Percentiles rank a stretch among this genome's conserved stretches.
Conservation (phyloP, 169 alveolate genomes). For the Plasmodium vivax region DNA sequence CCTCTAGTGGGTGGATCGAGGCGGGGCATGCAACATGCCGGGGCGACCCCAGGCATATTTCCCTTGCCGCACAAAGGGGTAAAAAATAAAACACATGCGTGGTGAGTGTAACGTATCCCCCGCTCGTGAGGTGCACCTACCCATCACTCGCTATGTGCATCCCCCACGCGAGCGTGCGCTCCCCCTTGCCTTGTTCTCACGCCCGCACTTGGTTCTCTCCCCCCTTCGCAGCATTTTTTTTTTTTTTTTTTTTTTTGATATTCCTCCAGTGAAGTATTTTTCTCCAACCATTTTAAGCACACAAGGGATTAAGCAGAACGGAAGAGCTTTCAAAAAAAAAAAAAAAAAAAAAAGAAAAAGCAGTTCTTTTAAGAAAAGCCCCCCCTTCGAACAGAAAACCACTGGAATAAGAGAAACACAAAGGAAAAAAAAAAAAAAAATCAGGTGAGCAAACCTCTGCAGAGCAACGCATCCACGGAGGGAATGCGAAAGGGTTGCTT, state of each 20-base stretch:
- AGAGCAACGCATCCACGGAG: background rate
- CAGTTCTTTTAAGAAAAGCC: background rate
- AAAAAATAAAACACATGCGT: background rate
- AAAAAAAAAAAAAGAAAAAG: background rate
- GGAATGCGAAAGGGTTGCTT: background rate
- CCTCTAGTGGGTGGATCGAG: background rate
- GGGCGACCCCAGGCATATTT: background rate
- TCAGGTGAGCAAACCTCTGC: background rate
- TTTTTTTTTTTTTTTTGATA: background rate
- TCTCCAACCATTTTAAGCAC: background rate
- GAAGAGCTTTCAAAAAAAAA: background rate
- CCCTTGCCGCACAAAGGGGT: background rate
- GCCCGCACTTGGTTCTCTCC: background rate
- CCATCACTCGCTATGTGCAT: background rate
- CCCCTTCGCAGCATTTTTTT: background rate
- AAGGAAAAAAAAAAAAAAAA: background rate
- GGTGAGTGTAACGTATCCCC: background rate
- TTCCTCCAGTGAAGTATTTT: no score
- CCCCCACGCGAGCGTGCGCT: background rate
- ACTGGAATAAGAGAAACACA: background rate
- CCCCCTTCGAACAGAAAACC: background rate
- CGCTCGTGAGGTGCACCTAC: background rate
- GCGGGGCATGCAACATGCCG: background rate
- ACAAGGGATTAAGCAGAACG: background rate
- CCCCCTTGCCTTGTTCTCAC: background rate